phyloP scores from a whole-genome alignment of 768 basidiomycete genomes.

The Infundibulicybe gibba region DNA sequence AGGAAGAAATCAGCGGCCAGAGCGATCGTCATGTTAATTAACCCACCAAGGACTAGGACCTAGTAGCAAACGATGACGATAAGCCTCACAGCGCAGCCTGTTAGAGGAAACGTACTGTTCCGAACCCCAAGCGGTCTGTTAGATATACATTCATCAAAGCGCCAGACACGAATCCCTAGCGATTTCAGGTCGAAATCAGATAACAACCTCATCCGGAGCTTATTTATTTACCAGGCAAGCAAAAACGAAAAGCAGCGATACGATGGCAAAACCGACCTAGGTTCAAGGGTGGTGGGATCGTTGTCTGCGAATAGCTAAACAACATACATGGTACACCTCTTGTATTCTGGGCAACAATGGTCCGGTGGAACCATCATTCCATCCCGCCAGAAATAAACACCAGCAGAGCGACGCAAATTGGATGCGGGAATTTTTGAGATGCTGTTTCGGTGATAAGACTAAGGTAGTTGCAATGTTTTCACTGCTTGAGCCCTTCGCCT shows the following conservation, averaged over 20 bases:
- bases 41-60: conserved; percentile 16
- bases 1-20: not conserved
- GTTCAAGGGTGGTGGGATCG: not conserved
- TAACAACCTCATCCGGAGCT: not conserved
- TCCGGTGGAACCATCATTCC: conserved; percentile 60
- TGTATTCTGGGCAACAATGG: conserved; percentile 62
- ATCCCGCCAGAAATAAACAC: conserved; percentile 46
- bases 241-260: conserved; percentile 57
- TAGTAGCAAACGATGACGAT: conserved; percentile 2
- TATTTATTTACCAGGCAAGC: conserved; percentile 31
- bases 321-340: conserved; percentile 29
- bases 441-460: not conserved
- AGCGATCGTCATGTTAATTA: not conserved
- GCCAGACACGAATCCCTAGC: conserved; percentile 38
- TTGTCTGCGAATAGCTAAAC: no score
- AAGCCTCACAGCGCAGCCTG: not conserved
- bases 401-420: conserved; percentile 42
- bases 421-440: conserved; percentile 12
- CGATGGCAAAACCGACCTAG: conserved; percentile 47
- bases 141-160: conserved; percentile 34
- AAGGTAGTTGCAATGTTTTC: no score
- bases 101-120: conserved; percentile 27
- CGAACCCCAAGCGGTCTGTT: conserved; percentile 36
- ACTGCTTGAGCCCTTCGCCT: no score
- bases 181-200: not conserved